Evolutionary conservation across 177 flowering plant species (phyloP), one percentile per base, ranked within the genome.

Genomic region (Vitis hybrid): DNA sequence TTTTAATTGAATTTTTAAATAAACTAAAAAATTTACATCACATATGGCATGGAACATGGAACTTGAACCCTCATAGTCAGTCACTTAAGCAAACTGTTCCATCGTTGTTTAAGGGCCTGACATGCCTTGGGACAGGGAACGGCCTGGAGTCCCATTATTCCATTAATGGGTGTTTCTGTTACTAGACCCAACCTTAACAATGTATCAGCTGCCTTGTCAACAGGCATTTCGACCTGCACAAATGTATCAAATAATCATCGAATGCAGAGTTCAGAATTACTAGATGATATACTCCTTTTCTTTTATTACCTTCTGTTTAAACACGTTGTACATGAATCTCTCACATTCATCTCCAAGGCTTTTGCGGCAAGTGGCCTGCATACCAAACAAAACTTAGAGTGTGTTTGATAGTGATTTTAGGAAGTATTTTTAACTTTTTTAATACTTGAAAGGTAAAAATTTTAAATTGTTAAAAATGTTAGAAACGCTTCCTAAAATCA

Each of bases 151-250:
- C 68, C 63, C n/a, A n/a, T 17, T 56, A 69, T 79, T 64, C 87
- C 94, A 70, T 83, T 81, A 53, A 65, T 33, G 15, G 28, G 18
- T 19, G 71, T 79, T 76, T 89, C 91, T n/a, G 57, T 76, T 47
- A 84, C 94, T 55, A 92, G 84, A 22, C 97, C 97, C 20, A 95
- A 73, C 81, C 94, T 91, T 66, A 74, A 50, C 78, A 95, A 77
- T 31, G 94, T 91, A 47, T 79, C 76, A 51, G 89, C 64, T 53
- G 97, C 95, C 69, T 89, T 84, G 22, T 88, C 88, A 75, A 91
- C 75, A 61, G 92, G 95, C 97, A 95, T 92, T 79, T 90, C 88
- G 66, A 92, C 89, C 98, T 94, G 88, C 81, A 81, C 13, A 10
- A 13, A 1, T 54, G 44, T 62, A 61, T 5, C 11, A 15, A 52